These are phyloP conservation scores for Fraxinus latifolia DNA, from an alignment of 305 asterid genomes.

Conservation along the genomic window DNA sequence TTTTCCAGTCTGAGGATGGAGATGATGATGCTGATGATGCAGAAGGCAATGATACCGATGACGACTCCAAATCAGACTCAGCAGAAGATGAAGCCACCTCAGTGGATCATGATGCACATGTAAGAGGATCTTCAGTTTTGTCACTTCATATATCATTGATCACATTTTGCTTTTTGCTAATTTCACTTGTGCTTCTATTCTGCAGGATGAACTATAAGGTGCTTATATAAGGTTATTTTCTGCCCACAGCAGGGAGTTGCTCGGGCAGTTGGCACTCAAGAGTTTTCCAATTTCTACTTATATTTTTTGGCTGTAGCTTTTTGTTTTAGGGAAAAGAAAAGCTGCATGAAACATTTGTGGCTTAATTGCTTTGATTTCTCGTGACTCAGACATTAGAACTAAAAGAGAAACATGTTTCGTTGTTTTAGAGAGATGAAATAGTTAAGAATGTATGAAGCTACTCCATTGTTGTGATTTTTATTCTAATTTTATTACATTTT, in stretches of 20 bases:
- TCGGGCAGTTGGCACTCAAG: slow-evolving; percentile 11
- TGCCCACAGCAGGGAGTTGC: background rate
- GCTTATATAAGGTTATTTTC: background rate
- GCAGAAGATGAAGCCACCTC: slow-evolving; percentile 32
- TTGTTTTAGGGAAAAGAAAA: slow-evolving; percentile 23
- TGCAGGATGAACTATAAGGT: slow-evolving; percentile 49
- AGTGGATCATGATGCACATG: slow-evolving; percentile 36
- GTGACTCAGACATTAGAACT: slow-evolving; percentile 15
- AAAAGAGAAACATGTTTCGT: slow-evolving; percentile 1
- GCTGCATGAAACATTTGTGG: slow-evolving; percentile 34
- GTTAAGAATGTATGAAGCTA: background rate
- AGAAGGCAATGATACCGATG: background rate
- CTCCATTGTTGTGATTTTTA: background rate
- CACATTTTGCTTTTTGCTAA: background rate
- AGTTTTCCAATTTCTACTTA: slow-evolving; percentile 1
- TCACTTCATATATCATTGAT: background rate
- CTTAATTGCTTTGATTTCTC: slow-evolving; percentile 30
- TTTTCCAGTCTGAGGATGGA: slow-evolving; percentile 43
- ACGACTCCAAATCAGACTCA: slow-evolving; percentile 17
- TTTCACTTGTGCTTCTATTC: background rate
- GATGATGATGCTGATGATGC: slow-evolving; percentile 32
- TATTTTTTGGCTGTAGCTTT: slow-evolving; percentile 31
- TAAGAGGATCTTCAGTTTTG: slow-evolving; percentile 10
- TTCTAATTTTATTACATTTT: too few species aligned
- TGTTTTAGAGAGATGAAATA: background rate